phyloP scores from a whole-genome alignment of 2,329 filamentous ascomycete genomes.

The Hymenoscyphus salicellus region DNA sequence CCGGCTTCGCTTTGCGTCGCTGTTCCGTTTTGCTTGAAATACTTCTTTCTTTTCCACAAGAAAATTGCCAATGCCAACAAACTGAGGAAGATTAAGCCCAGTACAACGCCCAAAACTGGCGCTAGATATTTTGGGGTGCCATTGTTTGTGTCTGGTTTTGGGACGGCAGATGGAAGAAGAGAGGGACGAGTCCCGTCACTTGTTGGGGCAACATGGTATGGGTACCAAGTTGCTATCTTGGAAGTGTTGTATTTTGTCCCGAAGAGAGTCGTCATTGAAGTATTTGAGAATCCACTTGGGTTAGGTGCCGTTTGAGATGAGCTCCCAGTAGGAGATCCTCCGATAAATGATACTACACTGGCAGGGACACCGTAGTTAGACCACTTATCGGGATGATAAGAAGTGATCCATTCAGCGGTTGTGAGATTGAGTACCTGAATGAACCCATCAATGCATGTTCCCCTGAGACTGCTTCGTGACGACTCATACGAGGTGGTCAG shows the following conservation, averaged over 20 bases:
- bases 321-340: conserved; percentile 56
- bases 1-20: conserved; percentile 27
- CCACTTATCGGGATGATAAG: conserved; percentile 64
- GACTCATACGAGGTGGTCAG: too few relatives aligned
- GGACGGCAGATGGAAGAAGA: conserved; percentile 12
- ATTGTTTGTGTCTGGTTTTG: conserved; percentile 7
- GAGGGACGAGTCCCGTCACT: conserved; percentile 19
- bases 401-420: conserved; percentile 63
- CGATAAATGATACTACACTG: conserved; percentile 57
- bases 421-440: conserved; percentile 71
- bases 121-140: conserved; percentile 55
- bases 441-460: conserved; percentile 50
- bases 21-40: conserved; percentile 18
- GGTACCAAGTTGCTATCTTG: conserved; percentile 59
- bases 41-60: conserved; percentile 48
- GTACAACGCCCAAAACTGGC: conserved; percentile 60
- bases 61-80: conserved; percentile 50
- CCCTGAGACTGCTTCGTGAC: too few relatives aligned
- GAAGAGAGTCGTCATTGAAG: conserved; percentile 53
- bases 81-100: conserved; percentile 56
- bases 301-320: conserved; percentile 64
- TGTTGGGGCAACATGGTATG: conserved; percentile 44
- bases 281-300: conserved; percentile 53
- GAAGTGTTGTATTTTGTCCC: conserved; percentile 51
- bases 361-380: conserved; percentile 65